Evolutionary conservation across 257 asterid genomes (phyloP), one percentile per base, ranked within the genome.

Genomic region (Fraxinus americana): DNA sequence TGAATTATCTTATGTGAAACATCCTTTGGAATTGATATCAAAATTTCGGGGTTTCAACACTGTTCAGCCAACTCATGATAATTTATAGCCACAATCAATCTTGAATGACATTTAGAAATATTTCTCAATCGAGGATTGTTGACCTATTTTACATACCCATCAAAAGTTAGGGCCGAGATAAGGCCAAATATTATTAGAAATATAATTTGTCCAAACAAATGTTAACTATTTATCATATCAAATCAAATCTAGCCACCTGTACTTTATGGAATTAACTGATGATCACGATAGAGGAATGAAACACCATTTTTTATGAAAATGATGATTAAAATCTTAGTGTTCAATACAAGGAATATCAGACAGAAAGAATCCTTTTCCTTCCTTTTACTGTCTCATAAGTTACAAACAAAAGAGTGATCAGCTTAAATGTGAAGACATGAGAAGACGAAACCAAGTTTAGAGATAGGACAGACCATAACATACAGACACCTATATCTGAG

Each of bases 61-160:
- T 41, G 3, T 5, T 8, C 10, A 52, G 25, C 63, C 63, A 19
- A 52, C 5, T 19, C 65, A n/a, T 54, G 65, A 54, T 19, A 54
- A 19, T 54, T 7, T 21, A 54, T 54, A 43, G 13, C 0, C 16
- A 43, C 50, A 12, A 43, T 43, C 50, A 43, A 2, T 10, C 43
- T 7, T 0, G 43, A 38, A 38, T 38, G 43, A 38, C 43, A 38
- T 38, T 8, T 38, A 38, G 43, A 38, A 38, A 38, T 38, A 38
- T 38, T 38, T 38, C 67, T 32, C 75, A 70, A 59, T 72, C 27
- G 57, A 76, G 59, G 59, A 43, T 71, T 61, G 71, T 23, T 36
- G 36, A 29, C 61, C 61, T 69, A 59, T 69, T 66, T 70, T 23
- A 71, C 16, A 61, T 41, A 52, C 45, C 54, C 77, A 35, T 54